Base-by-base conservation (phyloP, 768 basidiomycete genomes). In the Xerocomellus dryophilus region DNA sequence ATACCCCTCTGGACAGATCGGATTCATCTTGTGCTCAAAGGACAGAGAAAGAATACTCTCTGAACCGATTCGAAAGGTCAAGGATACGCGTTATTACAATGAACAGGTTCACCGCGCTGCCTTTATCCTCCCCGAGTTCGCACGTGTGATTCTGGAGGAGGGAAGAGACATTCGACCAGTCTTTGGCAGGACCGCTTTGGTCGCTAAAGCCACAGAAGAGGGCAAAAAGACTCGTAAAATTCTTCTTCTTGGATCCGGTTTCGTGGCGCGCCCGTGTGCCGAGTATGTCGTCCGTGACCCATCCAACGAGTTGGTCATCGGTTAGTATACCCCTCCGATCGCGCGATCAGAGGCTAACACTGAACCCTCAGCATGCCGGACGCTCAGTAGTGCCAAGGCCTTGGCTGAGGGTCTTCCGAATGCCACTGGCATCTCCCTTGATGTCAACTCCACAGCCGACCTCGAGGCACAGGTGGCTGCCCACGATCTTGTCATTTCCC, bases 1-100 rank as follows among this genome's bases (percentile, higher is more conserved):
- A 15, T 99, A 99, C 74, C 97, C 97, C 18, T 88, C 90, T n/a
- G 97, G 97, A 35, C 94, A 95, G 68, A 99, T 98, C 64, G 95
- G 97, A 21, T 95, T 95, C 75, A 80, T 95, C 61, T 78, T 98
- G 43, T 91, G 89, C 71, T 86, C 93, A 51, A 94, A 89, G 73
- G 86, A 86, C 27, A 71, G 75, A 15, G 78, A 75, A 25, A 79
- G 90, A 48, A 83, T 89, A 67, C 74, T 99, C 58, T 81, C 77
- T 48, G 83, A 77, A 18, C 88, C 95, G 0, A 61, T 94, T 38
- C 83, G 93, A 51, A 75, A 85, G 42, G 83, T 96, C 32, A 74
- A 78, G 39, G 73, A 74, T 57, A 90, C 88, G 29, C 80, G 77
- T 48, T 98, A 98, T 78, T 99, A 94, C 76, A 97, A 88, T 67